Evolutionary conservation across 345 rosid species (phyloP).

Genomic region (Lenwebbia sp.): DNA sequence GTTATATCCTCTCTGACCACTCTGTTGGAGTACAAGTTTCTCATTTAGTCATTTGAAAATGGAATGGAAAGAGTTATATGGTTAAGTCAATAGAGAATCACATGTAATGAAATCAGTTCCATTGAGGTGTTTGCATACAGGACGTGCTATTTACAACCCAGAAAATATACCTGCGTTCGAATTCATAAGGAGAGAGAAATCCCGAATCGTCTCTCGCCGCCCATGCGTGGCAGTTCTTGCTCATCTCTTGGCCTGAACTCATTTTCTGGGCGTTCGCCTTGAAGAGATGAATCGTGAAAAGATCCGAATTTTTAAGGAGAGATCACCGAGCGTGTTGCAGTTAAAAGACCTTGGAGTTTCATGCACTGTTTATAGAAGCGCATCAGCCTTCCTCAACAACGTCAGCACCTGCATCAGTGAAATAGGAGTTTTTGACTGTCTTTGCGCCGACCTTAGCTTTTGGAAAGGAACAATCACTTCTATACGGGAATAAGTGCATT

Average conservation of each 20-base stretch:
- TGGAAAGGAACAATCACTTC: neutral
- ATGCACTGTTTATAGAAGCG: neutral
- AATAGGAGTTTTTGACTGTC: neutral
- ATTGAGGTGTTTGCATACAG: neutral
- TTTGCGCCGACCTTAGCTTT: neutral
- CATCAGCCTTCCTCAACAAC: neutral
- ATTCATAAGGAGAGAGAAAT: neutral
- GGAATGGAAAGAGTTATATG: neutral
- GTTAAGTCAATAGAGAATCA: neutral
- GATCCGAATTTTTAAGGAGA: neutral
- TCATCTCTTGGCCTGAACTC: neutral
- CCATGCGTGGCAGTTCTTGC: neutral
- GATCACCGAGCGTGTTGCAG: neutral
- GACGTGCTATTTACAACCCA: neutral
- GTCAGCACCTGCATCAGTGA: neutral
- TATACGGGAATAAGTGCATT: too few relatives aligned
- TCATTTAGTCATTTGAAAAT: too few relatives aligned
- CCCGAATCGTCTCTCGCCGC: neutral
- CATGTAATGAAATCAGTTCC: neutral
- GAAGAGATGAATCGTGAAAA: neutral
- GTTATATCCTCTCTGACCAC: too few relatives aligned
- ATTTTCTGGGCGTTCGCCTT: neutral
- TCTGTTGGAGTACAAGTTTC: too few relatives aligned
- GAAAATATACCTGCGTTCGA: neutral
- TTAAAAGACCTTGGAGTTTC: neutral